These are phyloP conservation scores for Physocladia obscura DNA, from an alignment of 192 early-diverging fungal species.

Conservation along the genomic window DNA sequence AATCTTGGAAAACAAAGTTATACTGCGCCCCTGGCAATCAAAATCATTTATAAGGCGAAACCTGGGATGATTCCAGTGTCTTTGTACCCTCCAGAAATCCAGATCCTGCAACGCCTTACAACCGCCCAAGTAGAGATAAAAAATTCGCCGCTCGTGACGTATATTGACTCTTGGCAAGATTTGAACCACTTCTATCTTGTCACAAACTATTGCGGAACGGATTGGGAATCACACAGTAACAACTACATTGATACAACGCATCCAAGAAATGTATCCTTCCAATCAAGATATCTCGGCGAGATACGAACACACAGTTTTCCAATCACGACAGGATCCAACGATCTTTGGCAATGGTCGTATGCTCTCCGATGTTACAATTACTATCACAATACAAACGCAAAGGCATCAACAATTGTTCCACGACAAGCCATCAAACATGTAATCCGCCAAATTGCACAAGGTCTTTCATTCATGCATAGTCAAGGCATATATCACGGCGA, in stretches of 20 bases:
- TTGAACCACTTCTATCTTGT: constrained; percentile 23
- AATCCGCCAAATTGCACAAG: constrained; percentile 42
- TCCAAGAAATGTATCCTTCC: background rate
- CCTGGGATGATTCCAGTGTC: background rate
- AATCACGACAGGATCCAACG: constrained; percentile 2
- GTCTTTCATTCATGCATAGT: constrained; percentile 43
- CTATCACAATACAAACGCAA: background rate
- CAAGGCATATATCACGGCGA: constrained; percentile 51
- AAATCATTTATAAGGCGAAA: constrained; percentile 16
- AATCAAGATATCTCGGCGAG: background rate
- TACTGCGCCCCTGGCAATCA: constrained; percentile 3
- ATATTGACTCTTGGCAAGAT: constrained; percentile 10
- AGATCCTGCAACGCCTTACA: background rate
- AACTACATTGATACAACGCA: background rate
- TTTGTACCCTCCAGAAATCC: background rate
- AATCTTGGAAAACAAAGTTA: background rate
- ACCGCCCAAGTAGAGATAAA: background rate
- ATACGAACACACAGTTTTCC: background rate
- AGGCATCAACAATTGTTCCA: background rate
- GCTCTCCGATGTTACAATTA: background rate
- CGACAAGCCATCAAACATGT: constrained; percentile 15
- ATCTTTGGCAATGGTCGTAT: constrained; percentile 9
- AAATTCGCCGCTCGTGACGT: background rate
- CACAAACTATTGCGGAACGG: constrained; percentile 13
- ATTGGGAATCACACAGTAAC: background rate